Percentiles rank a stretch among this genome's conserved stretches.
Conservation (phyloP, 2,329 filamentous ascomycete species). For the Fusarium multiceps region DNA sequence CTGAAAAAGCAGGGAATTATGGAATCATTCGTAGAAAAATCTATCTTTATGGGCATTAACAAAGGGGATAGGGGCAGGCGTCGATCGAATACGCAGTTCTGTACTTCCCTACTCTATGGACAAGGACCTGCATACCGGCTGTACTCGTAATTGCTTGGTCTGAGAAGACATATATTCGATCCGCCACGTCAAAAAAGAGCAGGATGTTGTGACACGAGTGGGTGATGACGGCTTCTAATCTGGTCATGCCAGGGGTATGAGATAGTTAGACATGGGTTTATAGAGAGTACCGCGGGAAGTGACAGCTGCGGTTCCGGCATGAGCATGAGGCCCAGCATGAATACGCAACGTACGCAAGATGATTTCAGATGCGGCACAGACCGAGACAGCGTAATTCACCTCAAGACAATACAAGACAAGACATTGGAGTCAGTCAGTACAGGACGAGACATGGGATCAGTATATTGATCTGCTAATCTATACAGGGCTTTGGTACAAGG, state of each 20-base stretch:
- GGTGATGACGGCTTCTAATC: slow-evolving; percentile 23
- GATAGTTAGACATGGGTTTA: slow-evolving; percentile 1
- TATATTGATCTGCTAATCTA: background rate
- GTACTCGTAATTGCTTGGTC: slow-evolving; percentile 34
- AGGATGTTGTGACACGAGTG: slow-evolving; percentile 29
- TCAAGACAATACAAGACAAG: slow-evolving; percentile 15
- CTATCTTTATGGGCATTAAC: background rate
- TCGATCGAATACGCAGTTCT: slow-evolving; percentile 5
- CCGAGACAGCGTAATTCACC: slow-evolving; percentile 38
- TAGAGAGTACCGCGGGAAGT: slow-evolving; percentile 27
- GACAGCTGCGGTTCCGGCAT: slow-evolving; percentile 39
- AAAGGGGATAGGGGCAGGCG: slow-evolving; percentile 13
- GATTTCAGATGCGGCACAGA: slow-evolving; percentile 43
- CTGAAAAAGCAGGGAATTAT: slow-evolving; percentile 34
- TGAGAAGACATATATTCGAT: slow-evolving; percentile 12
- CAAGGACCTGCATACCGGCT: slow-evolving; percentile 27
- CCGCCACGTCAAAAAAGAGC: slow-evolving; percentile 20
- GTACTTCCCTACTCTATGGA: background rate
- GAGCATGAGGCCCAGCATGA: slow-evolving; percentile 12
- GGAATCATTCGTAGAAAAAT: slow-evolving; percentile 3
- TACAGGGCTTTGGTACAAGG: slow-evolving; percentile 3
- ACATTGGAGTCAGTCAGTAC: background rate
- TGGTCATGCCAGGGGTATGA: slow-evolving; percentile 18
- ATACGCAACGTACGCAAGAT: slow-evolving; percentile 33
- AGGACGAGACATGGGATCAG: background rate